Base-by-base conservation (phyloP, 306 rosid genomes). In the Begonia fuchsioides region DNA sequence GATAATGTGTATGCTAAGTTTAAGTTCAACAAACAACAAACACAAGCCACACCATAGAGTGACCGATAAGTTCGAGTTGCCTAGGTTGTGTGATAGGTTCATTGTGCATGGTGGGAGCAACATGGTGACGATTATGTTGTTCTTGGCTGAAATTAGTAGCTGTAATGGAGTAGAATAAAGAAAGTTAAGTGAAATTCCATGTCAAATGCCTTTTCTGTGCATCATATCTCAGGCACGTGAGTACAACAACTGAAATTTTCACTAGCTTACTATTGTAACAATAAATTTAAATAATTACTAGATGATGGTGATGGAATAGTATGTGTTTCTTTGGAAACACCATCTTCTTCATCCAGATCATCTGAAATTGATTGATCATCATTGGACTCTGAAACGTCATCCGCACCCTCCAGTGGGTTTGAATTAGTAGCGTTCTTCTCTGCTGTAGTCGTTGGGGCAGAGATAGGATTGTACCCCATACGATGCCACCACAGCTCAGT, bases 31-130 rank as follows among this genome's bases (percentile, higher is more conserved):
- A 32, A 54, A 14, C 17, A 17, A 26, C 35, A 77, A 92, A 62
- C 59, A 90, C 98, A 63, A 77, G 35, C 35, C 35, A 26, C 35
- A 26, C 35, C 35, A 69, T 82, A 59, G 98, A 79, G 69, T 90
- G 98, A 61, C 98, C 96, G 43, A 90, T 82, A 57, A 79, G 98
- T 66, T 90, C 95, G 61, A 90, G 87, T 52, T 82, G 92, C 17
- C 87, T 79, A 17, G 94, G 65, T 61, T 77, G 92, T 1, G 76
- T 52, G 39, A 64, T 66, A 58, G 76, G 51, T 41, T 68, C 93
- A 43, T 70, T 93, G 14, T 39, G 78, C 57, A 62, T 51, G 15
- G 78, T 55, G 11, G 67, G 87, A 64, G 69, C 70, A 54, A 76
- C 90, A 56, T 56, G 82, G 47, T 75, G 75, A 43, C 67, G 51